Evolutionary conservation across 164 flowering plant genomes (phyloP).

Genomic region (Chimonanthus praecox): DNA sequence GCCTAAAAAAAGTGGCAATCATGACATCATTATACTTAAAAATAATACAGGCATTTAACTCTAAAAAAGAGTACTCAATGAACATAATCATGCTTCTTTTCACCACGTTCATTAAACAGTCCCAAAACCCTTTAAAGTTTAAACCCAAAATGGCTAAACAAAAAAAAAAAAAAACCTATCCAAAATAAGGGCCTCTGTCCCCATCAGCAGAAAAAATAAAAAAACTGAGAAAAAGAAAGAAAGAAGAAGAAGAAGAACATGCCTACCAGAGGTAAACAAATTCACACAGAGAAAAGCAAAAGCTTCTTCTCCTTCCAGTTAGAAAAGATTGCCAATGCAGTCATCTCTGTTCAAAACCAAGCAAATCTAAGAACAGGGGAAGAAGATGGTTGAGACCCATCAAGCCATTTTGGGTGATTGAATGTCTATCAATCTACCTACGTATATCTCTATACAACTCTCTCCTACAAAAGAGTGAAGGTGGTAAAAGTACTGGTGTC

Average conservation of each 20-base stretch:
- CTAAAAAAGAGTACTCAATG: neutral
- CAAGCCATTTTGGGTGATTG: conserved; percentile 1
- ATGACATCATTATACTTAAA: neutral
- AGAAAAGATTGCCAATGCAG: neutral
- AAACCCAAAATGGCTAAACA: neutral
- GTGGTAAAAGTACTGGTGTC: neutral
- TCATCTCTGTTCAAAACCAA: neutral
- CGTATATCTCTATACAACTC: conserved; percentile 23
- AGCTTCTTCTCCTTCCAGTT: neutral
- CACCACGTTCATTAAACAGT: neutral
- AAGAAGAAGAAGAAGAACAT: neutral
- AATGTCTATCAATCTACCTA: neutral
- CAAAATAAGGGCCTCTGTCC: neutral
- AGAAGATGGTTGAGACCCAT: neutral
- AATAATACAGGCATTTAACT: neutral
- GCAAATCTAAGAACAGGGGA: neutral
- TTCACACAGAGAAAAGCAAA: neutral
- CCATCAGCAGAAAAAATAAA: neutral
- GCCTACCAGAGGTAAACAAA: neutral
- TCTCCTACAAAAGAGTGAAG: neutral
- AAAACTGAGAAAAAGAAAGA: neutral
- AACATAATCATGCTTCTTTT: neutral
- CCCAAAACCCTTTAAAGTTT: neutral
- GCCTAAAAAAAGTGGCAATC: too few relatives aligned
- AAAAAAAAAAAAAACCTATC: too few relatives aligned